Conservation (phyloP, 495 filamentous ascomycete species). For the Acidiella bohemica region DNA sequence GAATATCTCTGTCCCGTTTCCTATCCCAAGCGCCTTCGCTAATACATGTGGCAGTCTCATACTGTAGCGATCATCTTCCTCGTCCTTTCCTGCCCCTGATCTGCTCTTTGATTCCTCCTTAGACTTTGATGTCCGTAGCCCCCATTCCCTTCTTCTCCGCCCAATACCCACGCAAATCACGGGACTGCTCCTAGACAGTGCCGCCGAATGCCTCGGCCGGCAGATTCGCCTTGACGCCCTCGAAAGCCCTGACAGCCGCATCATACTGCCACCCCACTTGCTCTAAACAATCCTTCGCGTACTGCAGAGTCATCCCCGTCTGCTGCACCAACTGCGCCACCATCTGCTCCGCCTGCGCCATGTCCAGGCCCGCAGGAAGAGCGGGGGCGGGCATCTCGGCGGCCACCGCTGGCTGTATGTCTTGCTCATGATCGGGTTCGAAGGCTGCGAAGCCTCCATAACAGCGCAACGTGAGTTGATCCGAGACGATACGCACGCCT, state of each 20-base stretch:
- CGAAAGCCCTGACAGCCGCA: slow-evolving; percentile 52
- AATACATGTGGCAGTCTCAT: too few species aligned
- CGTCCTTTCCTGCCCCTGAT: too few species aligned
- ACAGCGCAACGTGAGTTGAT: slow-evolving; percentile 58
- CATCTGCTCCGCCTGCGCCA: slow-evolving; percentile 37
- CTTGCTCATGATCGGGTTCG: slow-evolving; percentile 33
- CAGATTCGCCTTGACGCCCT: slow-evolving; percentile 34
- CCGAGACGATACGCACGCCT: slow-evolving; percentile 63
- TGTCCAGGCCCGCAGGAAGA: slow-evolving; percentile 13
- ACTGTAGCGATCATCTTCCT: too few species aligned
- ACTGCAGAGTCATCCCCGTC: slow-evolving; percentile 60
- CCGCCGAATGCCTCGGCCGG: slow-evolving; percentile 19
- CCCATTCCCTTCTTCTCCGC: too few species aligned
- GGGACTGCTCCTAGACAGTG: too few species aligned
- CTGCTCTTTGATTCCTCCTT: too few species aligned
- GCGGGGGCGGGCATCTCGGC: slow-evolving; percentile 4
- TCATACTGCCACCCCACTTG: slow-evolving; percentile 62
- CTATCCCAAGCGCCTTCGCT: too few species aligned
- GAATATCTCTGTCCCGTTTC: too few species aligned
- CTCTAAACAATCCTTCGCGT: slow-evolving; percentile 55
- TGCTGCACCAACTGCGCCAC: slow-evolving; percentile 49
- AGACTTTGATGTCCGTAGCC: too few species aligned
- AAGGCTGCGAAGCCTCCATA: slow-evolving; percentile 51
- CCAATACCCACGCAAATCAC: too few species aligned
- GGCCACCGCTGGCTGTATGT: slow-evolving; percentile 12